A percentile compares a stretch with the other conserved stretches of the same genome.
These are phyloP conservation scores for Fagopyrum tataricum DNA, from an alignment of 148 eudicot species.

Conservation along the genomic window DNA sequence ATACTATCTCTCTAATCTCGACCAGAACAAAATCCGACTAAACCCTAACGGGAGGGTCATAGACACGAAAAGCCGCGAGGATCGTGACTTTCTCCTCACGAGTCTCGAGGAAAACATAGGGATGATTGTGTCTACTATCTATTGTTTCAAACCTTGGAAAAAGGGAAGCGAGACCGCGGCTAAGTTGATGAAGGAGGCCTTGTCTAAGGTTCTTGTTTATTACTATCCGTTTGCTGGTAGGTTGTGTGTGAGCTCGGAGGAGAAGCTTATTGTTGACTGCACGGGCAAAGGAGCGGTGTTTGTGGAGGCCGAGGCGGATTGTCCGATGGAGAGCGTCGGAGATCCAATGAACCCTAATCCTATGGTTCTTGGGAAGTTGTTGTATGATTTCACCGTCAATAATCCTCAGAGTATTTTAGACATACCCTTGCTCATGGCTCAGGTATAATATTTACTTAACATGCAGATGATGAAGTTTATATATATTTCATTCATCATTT, in stretches of 20 bases:
- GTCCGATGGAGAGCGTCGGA: constrained; percentile 33
- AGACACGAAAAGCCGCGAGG: background rate
- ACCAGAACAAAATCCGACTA: constrained; percentile 28
- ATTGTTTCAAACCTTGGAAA: constrained; percentile 30
- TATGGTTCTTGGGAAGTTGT: constrained; percentile 32
- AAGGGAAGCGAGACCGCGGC: constrained; percentile 30
- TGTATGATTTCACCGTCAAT: constrained; percentile 23
- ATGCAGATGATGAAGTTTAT: too few relatives aligned
- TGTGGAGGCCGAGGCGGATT: constrained; percentile 47
- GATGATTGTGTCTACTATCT: constrained; percentile 33
- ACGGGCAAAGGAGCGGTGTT: constrained; percentile 37
- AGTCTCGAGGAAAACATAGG: constrained; percentile 23
- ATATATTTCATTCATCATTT: too few relatives aligned
- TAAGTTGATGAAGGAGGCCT: constrained; percentile 23
- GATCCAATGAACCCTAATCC: constrained; percentile 31
- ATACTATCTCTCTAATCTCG: constrained; percentile 37
- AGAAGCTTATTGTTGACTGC: constrained; percentile 46
- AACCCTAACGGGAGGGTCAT: background rate
- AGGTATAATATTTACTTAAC: background rate
- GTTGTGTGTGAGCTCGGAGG: constrained; percentile 30
- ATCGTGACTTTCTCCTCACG: background rate
- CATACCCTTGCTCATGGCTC: constrained; percentile 9
- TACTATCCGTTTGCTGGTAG: constrained; percentile 52
- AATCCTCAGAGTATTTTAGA: constrained; percentile 1
- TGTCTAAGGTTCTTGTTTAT: constrained; percentile 37